Conservation (phyloP, 169 alveolate genomes). For the Theileria annulata region DNA sequence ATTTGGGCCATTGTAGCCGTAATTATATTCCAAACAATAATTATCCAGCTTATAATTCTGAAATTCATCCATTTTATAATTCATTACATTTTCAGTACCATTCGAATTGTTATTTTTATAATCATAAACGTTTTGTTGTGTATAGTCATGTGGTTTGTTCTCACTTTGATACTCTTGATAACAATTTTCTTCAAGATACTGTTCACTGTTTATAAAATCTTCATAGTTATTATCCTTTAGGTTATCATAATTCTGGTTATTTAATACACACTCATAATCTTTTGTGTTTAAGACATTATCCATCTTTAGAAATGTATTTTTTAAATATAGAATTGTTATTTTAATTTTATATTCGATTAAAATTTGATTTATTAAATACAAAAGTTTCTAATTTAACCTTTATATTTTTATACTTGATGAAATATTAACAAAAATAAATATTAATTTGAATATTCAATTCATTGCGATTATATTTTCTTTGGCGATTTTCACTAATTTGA, state of each 20-base stretch:
- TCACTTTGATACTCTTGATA: neutral
- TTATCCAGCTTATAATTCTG: constrained; percentile 11
- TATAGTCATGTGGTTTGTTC: neutral
- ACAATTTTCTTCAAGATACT: neutral
- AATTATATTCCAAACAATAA: neutral
- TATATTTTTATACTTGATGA: neutral
- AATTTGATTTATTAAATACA: neutral
- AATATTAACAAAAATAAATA: neutral
- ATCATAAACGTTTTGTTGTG: neutral
- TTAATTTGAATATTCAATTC: neutral
- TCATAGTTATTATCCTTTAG: neutral
- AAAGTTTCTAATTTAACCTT: neutral
- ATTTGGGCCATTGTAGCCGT: neutral
- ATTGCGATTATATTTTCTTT: neutral
- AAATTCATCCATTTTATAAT: neutral
- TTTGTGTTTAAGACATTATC: neutral
- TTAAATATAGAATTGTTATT: too few relatives aligned
- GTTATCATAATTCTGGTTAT: neutral
- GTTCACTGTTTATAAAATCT: neutral
- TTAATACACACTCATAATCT: neutral
- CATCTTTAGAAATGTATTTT: neutral
- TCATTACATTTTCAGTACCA: neutral
- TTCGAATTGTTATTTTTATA: too few relatives aligned
- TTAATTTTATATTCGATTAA: neutral
- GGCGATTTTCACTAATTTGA: neutral